Base-by-base conservation (phyloP, 2,329 filamentous ascomycete genomes). In the Setomelanomma holmii region DNA sequence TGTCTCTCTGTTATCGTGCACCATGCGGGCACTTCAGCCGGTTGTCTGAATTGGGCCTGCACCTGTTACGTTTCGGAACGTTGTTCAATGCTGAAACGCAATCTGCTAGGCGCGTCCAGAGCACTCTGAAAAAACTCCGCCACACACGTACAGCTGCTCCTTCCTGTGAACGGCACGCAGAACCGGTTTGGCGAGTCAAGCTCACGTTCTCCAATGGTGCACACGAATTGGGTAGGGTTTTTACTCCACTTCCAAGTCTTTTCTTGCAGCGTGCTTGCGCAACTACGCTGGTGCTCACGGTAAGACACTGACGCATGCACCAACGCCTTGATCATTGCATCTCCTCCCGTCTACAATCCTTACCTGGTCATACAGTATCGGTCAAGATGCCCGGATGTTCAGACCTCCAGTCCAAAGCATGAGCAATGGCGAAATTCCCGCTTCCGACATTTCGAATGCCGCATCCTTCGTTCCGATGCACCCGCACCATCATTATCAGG, bases 231-330 rank as follows among this genome's bases (percentile, higher is more conserved):
- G n/a, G n/a, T n/a, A n/a, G n/a, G n/a, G n/a, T 45, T 24, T 48
- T 41, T 51, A 40, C 51, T 50, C 56, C 56, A 57, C 51, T 48
- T 51, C 16, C 24, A 40, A 51, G 54, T 42, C 49, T 20, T 55
- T 48, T 61, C 54, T 55, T 60, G 51, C 49, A 43, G 49, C 41
- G 38, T 58, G 53, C 51, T 51, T 53, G 44, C 46, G 49, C 51
- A 56, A 30, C 50, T 36, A 51, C 41, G 44, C 45, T 48, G 40
- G 46, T 39, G 35, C 20, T 42, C 19, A 24, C 39, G 36, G 51
- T 23, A 27, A 17, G 21, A 14, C 19, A 4, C 38, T 39, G 40
- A 23, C 16, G 47, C 36, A 23, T 27, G 41, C 27, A 27, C 41
- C 42, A 50, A 51, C 43, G 51, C 46, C 44, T 23, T 43, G 38